A percentile compares a stretch with the other conserved stretches of the same genome.
Conservation (phyloP, 805 yeast genomes). For the Myxozyma vanderwaltii region DNA sequence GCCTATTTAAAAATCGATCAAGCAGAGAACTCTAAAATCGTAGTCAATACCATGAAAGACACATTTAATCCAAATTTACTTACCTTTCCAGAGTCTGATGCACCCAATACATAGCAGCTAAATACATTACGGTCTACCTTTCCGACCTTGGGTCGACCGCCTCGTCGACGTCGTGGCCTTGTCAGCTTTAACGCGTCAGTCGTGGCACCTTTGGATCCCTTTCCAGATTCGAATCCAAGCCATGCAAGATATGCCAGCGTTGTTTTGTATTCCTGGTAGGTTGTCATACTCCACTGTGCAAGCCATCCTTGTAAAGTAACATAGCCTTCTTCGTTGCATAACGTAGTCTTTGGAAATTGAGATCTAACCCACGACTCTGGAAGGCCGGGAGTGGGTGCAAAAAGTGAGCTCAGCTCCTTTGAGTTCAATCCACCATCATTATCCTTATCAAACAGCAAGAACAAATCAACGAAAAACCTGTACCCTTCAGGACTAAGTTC, state of each 20-base stretch:
- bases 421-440: constrained; percentile 94
- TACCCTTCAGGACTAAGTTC: constrained; percentile 93
- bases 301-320: constrained; percentile 97
- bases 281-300: constrained; percentile 98
- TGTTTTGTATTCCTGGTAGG: constrained; percentile 77
- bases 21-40: constrained; percentile 59
- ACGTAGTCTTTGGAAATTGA: constrained; percentile 84
- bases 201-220: constrained; percentile 36
- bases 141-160: constrained; percentile 62
- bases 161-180: constrained; percentile 71
- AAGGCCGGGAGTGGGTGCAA: constrained; percentile 89
- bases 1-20: constrained; percentile 77
- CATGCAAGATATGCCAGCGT: constrained; percentile 88
- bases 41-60: background rate
- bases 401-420: constrained; percentile 65
- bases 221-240: constrained; percentile 69
- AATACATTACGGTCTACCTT: constrained; percentile 81
- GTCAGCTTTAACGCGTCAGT: constrained; percentile 73
- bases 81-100: constrained; percentile 77
- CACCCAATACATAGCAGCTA: constrained; percentile 85
- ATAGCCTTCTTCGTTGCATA: constrained; percentile 83
- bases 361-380: constrained; percentile 85
- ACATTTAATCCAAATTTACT: background rate
- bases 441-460: constrained; percentile 84
- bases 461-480: constrained; percentile 85